Evolutionary conservation across 139 green algal species (phyloP).

Genomic region (Chlorella sorokiniana): DNA sequence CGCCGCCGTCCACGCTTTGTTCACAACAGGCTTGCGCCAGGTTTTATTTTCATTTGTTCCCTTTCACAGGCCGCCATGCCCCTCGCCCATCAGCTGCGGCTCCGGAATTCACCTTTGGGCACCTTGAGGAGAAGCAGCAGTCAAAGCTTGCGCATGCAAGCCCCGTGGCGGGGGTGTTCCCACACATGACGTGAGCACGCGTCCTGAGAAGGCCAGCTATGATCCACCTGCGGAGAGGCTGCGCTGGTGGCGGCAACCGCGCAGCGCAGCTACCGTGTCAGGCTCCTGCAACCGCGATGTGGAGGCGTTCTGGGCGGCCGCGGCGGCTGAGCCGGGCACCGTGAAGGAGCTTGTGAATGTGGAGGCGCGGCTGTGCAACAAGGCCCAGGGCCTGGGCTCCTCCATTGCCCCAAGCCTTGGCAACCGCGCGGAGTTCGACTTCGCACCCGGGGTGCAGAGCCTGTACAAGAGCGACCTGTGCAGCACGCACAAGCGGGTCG

Average conservation of each 20-base stretch:
- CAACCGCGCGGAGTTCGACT: not conserved
- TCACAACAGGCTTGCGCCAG: not conserved
- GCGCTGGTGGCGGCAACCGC: constrained; percentile 29
- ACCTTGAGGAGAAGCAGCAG: not conserved
- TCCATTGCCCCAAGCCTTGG: not conserved
- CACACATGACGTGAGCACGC: not conserved
- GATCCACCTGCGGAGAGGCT: constrained; percentile 7
- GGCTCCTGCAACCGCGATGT: constrained; percentile 18
- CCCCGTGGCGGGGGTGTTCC: not conserved
- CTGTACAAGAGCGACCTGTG: constrained; percentile 25
- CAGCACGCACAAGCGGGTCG: constrained; percentile 4
- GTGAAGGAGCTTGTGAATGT: constrained; percentile 9
- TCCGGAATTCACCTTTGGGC: not conserved
- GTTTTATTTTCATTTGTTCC: too few species aligned
- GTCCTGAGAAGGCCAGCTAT: constrained; percentile 7
- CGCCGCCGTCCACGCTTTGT: not conserved
- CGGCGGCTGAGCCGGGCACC: not conserved
- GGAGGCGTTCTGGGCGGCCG: constrained; percentile 19
- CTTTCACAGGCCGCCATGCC: not conserved
- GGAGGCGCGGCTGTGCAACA: not conserved
- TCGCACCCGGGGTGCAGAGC: not conserved
- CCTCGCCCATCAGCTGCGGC: not conserved
- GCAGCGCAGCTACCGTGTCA: constrained; percentile 2
- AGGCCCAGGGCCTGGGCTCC: constrained; percentile 1
- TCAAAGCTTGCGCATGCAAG: not conserved